Conservation (phyloP, 495 filamentous ascomycete species). For the Neurospora sp. region DNA sequence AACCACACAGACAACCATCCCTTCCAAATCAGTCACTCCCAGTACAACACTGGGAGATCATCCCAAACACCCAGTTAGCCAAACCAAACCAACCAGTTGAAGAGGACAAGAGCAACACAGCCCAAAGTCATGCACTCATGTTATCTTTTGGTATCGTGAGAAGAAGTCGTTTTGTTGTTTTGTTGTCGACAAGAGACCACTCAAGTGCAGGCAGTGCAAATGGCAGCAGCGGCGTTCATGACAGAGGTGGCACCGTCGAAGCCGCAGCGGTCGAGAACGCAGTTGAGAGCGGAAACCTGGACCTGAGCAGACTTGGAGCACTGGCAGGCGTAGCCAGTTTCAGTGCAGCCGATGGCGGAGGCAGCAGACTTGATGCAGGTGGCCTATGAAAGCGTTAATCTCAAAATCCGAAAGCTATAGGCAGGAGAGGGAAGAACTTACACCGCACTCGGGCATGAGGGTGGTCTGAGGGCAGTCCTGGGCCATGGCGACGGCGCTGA, state of each 20-base stretch:
- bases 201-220: not conserved
- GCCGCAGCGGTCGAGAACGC: not conserved
- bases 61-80: not conserved
- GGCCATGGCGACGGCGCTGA: not conserved
- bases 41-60: not conserved
- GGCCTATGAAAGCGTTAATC: not conserved
- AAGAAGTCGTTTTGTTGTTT: not conserved
- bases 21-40: not conserved
- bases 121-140: conserved; percentile 5
- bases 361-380: conserved; percentile 1
- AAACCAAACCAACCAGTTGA: not conserved
- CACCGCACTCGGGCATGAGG: not conserved
- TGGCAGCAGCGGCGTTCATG: not conserved
- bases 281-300: not conserved
- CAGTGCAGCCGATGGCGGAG: not conserved
- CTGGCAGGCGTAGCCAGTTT: conserved; percentile 2
- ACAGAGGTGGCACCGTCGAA: not conserved
- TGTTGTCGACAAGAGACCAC: not conserved
- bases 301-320: not conserved
- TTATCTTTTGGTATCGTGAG: not conserved
- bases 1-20: not conserved
- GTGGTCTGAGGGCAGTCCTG: conserved; percentile 1
- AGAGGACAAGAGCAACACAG: conserved; percentile 4
- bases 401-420: no score
- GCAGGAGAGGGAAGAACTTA: not conserved